Evolutionary conservation across 345 rosid genomes (phyloP).

Genomic region (Arabis hirsuta): DNA sequence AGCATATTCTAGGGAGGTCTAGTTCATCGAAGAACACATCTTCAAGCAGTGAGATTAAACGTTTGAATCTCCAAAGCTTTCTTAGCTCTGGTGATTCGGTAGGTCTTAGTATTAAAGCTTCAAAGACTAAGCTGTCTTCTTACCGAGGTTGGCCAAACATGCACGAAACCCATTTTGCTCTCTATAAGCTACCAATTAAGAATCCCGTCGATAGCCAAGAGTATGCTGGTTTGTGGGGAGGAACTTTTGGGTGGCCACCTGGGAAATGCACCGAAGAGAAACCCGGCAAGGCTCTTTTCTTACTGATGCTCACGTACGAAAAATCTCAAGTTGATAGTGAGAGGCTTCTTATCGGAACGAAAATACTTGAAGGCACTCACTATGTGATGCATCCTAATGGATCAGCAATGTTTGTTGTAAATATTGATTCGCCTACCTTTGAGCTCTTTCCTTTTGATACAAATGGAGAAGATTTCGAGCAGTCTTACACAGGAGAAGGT

Average conservation of each 20-base stretch:
- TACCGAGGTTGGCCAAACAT: conserved; percentile 89
- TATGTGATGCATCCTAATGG: conserved; percentile 91
- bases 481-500: conserved; percentile 76
- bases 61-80: conserved; percentile 60
- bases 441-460: conserved; percentile 73
- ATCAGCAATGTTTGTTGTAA: conserved; percentile 79
- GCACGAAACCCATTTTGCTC: conserved; percentile 74
- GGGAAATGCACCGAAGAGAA: conserved; percentile 70
- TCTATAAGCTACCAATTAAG: conserved; percentile 70
- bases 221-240: conserved; percentile 89
- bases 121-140: conserved; percentile 58
- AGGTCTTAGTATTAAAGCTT: conserved; percentile 62
- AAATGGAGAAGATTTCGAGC: conserved; percentile 57
- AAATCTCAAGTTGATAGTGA: conserved; percentile 56
- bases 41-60: conserved; percentile 62
- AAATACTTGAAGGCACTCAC: conserved; percentile 87
- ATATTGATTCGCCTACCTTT: conserved; percentile 67
- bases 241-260: conserved; percentile 89
- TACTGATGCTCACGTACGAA: conserved; percentile 78
- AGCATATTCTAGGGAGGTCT: conserved; percentile 63
- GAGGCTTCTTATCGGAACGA: conserved; percentile 69
- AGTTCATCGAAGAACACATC: conserved; percentile 52
- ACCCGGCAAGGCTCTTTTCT: conserved; percentile 76
- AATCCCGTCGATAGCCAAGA: conserved; percentile 57
- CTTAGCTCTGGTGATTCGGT: conserved; percentile 65